These are phyloP conservation scores for Centrapalus pauciflorus DNA, from an alignment of 129 eudicot species.

Conservation along the genomic window DNA sequence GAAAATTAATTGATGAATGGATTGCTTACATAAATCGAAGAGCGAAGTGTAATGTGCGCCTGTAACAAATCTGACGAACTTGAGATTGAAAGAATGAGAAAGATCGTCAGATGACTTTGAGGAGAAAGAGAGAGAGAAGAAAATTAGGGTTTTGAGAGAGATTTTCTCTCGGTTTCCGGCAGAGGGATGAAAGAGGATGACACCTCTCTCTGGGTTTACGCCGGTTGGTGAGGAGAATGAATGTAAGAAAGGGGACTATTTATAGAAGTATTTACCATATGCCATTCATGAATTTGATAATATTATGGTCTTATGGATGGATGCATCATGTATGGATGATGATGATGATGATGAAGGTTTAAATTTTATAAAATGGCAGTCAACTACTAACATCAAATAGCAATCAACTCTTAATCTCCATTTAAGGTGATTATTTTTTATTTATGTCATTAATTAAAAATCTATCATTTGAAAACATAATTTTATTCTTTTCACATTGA, in stretches of 20 bases:
- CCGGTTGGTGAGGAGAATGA: constrained; percentile 21
- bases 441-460: too few relatives aligned
- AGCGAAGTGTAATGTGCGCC: constrained; percentile 25
- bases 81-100: constrained; percentile 17
- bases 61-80: constrained; percentile 15
- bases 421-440: too few relatives aligned
- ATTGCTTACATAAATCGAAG: constrained; percentile 25
- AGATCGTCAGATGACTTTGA: constrained; percentile 21
- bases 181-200: constrained; percentile 27
- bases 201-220: constrained; percentile 22
- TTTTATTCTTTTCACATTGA: too few relatives aligned
- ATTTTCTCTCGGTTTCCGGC: constrained; percentile 17
- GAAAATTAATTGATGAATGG: neutral
- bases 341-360: neutral
- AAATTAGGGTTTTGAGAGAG: constrained; percentile 19
- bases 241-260: constrained; percentile 28
- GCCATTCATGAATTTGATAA: constrained; percentile 19
- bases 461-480: too few relatives aligned
- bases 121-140: constrained; percentile 10
- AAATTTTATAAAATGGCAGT: too few relatives aligned
- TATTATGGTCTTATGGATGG: neutral
- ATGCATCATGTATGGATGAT: constrained; percentile 4
- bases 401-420: too few relatives aligned
- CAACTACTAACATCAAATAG: too few relatives aligned
- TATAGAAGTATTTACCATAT: constrained; percentile 30